Percentiles rank a stretch among this genome's conserved stretches.
These are phyloP conservation scores for Poronia punctata DNA, from an alignment of 495 filamentous ascomycete species.

Conservation along the genomic window DNA sequence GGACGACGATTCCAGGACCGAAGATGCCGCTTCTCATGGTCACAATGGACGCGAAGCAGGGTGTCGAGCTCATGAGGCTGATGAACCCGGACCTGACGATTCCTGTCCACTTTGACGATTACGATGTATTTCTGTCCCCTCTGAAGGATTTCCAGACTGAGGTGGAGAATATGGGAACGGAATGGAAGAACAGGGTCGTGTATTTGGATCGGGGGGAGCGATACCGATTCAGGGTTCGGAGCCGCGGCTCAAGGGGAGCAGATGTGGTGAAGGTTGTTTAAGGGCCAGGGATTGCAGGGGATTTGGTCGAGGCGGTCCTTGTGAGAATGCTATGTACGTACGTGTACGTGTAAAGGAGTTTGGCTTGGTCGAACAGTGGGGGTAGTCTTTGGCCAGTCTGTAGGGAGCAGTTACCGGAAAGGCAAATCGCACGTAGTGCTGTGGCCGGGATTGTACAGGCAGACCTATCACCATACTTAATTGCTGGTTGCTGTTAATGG, in stretches of 20 bases:
- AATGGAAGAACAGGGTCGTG: constrained; percentile 46
- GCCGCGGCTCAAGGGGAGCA: constrained; percentile 7
- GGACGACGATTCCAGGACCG: constrained; percentile 57
- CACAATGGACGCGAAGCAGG: constrained; percentile 66
- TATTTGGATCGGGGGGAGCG: constrained; percentile 56
- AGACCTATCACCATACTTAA: too few species aligned
- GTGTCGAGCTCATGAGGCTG: constrained; percentile 52
- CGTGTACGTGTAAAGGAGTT: too few species aligned
- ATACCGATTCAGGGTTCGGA: constrained; percentile 48
- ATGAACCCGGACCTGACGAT: constrained; percentile 58
- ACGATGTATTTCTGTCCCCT: constrained; percentile 53
- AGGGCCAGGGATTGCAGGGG: background rate
- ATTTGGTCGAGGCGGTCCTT: too few species aligned
- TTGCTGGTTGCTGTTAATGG: too few species aligned
- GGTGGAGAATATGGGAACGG: constrained; percentile 39
- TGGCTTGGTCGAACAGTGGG: too few species aligned
- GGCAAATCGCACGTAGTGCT: too few species aligned
- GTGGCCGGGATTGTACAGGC: too few species aligned
- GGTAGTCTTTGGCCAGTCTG: too few species aligned
- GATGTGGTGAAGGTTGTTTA: background rate
- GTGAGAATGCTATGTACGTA: too few species aligned
- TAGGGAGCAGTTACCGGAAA: too few species aligned
- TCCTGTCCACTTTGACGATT: constrained; percentile 67
- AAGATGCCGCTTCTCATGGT: constrained; percentile 55
- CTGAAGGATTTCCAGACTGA: constrained; percentile 54